A percentile compares a stretch with the other conserved stretches of the same genome.
Conservation (phyloP, 2,329 filamentous ascomycete species). For the Fusarium sp. region DNA sequence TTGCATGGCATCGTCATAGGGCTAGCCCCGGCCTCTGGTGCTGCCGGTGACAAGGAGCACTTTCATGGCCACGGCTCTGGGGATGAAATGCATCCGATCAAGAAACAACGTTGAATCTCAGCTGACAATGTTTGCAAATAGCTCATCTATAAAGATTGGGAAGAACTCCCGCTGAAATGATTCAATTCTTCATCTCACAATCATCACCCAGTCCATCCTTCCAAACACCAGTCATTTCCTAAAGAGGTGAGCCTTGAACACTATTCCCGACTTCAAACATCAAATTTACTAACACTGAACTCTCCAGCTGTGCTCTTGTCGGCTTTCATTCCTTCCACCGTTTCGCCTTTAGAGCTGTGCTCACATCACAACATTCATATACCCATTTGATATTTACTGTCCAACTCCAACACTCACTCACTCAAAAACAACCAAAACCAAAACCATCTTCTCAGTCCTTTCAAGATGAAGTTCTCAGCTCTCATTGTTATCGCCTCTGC, state of each 20-base stretch:
- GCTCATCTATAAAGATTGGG: conserved; percentile 12
- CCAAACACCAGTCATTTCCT: conserved; percentile 32
- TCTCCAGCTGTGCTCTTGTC: conserved; percentile 30
- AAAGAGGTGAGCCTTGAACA: conserved; percentile 18
- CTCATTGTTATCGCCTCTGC: conserved; percentile 57
- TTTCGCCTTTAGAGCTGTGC: conserved; percentile 35
- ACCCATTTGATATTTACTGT: conserved; percentile 19
- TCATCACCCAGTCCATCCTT: conserved; percentile 9
- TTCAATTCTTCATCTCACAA: not conserved
- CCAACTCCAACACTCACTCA: not conserved
- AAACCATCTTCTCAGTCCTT: not conserved
- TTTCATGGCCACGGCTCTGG: not conserved
- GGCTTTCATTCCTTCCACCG: conserved; percentile 26
- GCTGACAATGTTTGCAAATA: not conserved
- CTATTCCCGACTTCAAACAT: not conserved
- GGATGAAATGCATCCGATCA: not conserved
- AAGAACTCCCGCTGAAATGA: not conserved
- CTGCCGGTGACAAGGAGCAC: conserved; percentile 23
- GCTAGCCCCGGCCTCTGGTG: conserved; percentile 9
- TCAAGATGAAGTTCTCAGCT: conserved; percentile 61
- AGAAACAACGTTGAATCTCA: not conserved
- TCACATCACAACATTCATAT: conserved; percentile 20
- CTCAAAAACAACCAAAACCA: not conserved
- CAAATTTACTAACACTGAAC: not conserved
- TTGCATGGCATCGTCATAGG: not conserved